Evolutionary conservation across 441 rosid genomes (phyloP).

Genomic region (Erodium chrysanthum): DNA sequence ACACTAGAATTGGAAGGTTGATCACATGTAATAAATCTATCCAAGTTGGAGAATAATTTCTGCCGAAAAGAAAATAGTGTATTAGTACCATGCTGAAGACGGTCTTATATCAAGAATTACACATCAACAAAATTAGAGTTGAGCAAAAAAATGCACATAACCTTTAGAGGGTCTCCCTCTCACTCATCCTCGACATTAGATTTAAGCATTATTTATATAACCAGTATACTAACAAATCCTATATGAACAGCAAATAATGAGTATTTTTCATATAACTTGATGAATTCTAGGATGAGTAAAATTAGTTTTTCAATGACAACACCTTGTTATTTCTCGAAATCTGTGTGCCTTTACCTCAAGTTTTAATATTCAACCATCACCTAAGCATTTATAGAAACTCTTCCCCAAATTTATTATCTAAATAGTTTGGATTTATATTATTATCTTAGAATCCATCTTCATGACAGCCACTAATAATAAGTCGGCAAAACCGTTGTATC

Average conservation of each 20-base stretch:
- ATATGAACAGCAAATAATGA: background rate
- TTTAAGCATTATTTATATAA: background rate
- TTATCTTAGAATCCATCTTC: background rate
- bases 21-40: slow-evolving; percentile 59
- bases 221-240: background rate
- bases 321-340: background rate
- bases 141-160: background rate
- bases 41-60: slow-evolving; percentile 74
- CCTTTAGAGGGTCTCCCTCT: background rate
- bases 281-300: background rate
- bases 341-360: background rate
- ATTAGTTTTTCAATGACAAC: slow-evolving; percentile 5
- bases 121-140: background rate
- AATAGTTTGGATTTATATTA: background rate
- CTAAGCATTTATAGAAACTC: background rate
- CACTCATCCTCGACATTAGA: background rate
- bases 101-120: background rate
- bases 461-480: background rate
- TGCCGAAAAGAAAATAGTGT: slow-evolving; percentile 25
- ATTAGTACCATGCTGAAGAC: slow-evolving; percentile 7
- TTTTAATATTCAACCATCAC: background rate
- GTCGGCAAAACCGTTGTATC: background rate
- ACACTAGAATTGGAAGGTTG: slow-evolving; percentile 55
- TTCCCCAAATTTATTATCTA: background rate
- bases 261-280: background rate